Base-by-base conservation (phyloP, 805 yeast genomes). In the Wickerhamiella allomyrinae region DNA sequence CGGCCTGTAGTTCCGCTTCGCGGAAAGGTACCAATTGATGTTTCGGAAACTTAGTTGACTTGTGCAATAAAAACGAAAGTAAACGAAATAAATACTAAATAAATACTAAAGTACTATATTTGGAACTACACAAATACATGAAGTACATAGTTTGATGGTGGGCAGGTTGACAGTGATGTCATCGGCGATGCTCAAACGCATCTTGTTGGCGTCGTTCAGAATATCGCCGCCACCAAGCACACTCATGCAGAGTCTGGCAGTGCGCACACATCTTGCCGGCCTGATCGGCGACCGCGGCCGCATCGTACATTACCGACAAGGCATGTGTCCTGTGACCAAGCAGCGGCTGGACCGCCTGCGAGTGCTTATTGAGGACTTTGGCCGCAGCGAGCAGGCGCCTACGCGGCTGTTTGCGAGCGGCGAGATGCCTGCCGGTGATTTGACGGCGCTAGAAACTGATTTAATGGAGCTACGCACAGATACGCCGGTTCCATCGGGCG, bases 241-340 rank as follows among this genome's bases (percentile, higher is more conserved):
- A 20, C 40, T 52, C 7, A 36, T 44, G 9, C 51, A 51, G 24
- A 41, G 48, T 39, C 41, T 51, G 27, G 47, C 45, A 10, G 20
- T 48, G 2, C 41, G 45, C 41, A 35, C 35, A 6, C 34, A 37
- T n/a, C 20, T 52, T 21, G 25, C 21, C 29, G 29, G 39, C 10
- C 41, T 42, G 19, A 42, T 53, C 11, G 47, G 47, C 10, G 36
- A 44, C 13, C 38, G 40, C 6, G 60, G 57, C 41, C 40, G 45
- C 19, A 43, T 58, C 22, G 45, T 58, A 15, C 54, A 50, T 33
- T 58, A 56, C 48, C 47, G 47, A 19, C 59, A 57, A 45, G 48
- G 48, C 11, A 41, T 48, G 38, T 57, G 61, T 37, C 60, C 61
- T 5, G 59, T 57, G 13, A 57, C 62, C 17, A 56, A 55, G 40